Evolutionary conservation across 1,139 yeast genomes (phyloP), one percentile per base, ranked within the genome.

Genomic region (Suhomyces bokatorum): DNA sequence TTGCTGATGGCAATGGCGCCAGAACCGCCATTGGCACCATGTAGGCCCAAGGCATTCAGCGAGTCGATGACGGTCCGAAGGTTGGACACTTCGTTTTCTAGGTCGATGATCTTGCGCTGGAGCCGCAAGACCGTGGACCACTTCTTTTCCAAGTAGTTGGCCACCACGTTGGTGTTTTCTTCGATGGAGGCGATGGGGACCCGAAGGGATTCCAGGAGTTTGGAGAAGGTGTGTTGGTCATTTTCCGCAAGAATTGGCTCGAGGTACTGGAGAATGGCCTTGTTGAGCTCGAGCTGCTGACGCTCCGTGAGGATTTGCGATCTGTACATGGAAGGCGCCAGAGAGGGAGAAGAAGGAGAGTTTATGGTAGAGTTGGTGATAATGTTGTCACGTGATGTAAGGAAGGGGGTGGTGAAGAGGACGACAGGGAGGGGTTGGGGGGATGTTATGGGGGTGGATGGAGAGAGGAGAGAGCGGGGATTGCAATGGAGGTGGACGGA

Each of bases 71-170:
- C 73, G 3, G 69, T 53, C 42, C 74, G 69, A 44, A 79, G 60
- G 38, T 69, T 64, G 17, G 58, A 53, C 5, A 77, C 62, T 47
- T 79, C 81, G 61, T 61, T 60, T 49, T 73, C 77, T 27, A 75
- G 63, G 45, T 85, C 95, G 46, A 85, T 69, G 39, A 90, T 83
- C 56, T 81, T 78, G 51, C 84, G 79, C 63, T 91, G 97, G 34
- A 91, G 70, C 42, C 96, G 70, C 30, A 88, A 73, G 6, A 91
- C 95, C 0, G 96, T 85, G 1, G 87, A 77, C 98, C 98, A 91
- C 66, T 90, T 91, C 66, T 85, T 87, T 55, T 87, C 95, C 35
- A 91, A 69, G 41, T 85, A 70, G 48, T 74, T 67, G 42, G 81
- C 75, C 14, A 78, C 72, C 2, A 70, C 49, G 24, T 48, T 50